Conservation (phyloP, 2,329 filamentous ascomycete genomes). For the Ceratocystis papillata region DNA sequence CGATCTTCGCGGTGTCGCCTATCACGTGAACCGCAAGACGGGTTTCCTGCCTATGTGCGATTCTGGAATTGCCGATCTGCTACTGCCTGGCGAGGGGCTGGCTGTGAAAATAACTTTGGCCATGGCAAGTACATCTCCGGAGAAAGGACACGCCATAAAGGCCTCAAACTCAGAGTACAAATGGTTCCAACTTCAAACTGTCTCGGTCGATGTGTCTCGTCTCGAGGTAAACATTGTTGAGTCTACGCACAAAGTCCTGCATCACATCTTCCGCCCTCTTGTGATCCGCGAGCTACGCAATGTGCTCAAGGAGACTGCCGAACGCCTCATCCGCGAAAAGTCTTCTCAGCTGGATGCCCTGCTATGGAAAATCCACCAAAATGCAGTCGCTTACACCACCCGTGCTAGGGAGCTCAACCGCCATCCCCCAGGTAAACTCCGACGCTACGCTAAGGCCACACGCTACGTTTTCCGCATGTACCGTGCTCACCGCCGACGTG, state of each 20-base stretch:
- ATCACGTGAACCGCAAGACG: constrained; percentile 89
- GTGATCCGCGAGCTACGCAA: constrained; percentile 75
- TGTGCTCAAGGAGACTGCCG: constrained; percentile 72
- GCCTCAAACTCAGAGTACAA: constrained; percentile 31
- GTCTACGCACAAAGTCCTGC: constrained; percentile 89
- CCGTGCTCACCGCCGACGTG: constrained; percentile 5
- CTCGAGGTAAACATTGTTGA: constrained; percentile 84
- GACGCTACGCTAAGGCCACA: constrained; percentile 54
- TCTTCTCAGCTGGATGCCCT: constrained; percentile 64
- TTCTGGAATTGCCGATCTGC: constrained; percentile 76
- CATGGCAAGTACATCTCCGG: constrained; percentile 53
- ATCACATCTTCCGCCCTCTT: constrained; percentile 75
- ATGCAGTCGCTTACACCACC: constrained; percentile 62
- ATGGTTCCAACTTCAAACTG: constrained; percentile 91
- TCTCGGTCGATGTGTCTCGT: constrained; percentile 71
- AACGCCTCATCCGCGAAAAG: constrained; percentile 78
- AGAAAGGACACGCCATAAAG: constrained; percentile 44
- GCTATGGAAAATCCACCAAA: constrained; percentile 66
- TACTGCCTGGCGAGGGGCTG: constrained; percentile 76
- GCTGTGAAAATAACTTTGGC: constrained; percentile 45
- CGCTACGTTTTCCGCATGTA: constrained; percentile 16
- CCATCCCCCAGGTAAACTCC: constrained; percentile 71
- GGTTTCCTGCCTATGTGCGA: constrained; percentile 85
- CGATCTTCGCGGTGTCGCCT: constrained; percentile 82
- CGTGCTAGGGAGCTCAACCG: constrained; percentile 51